Percentiles rank a stretch among this genome's conserved stretches.
Conservation (phyloP, 1,139 yeast species). For the Lizanozyma gosingica region DNA sequence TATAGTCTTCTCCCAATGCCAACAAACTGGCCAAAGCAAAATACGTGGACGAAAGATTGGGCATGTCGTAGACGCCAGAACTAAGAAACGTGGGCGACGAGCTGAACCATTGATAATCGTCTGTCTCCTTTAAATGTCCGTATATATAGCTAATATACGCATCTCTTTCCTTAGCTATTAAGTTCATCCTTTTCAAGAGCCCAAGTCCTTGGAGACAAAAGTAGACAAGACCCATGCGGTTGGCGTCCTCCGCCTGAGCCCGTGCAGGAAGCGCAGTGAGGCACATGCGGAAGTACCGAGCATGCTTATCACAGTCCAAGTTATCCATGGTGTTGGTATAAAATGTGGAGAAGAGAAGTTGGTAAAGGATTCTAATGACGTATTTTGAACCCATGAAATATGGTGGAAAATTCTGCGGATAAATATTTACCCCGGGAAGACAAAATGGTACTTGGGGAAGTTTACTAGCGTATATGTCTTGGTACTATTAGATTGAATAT, state of each 20-base stretch:
- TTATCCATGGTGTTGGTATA: neutral
- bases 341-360: too few species aligned
- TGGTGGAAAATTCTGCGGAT: too few species aligned
- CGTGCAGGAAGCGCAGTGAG: slow-evolving; percentile 42
- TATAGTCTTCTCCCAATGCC: slow-evolving; percentile 34
- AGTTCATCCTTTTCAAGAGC: slow-evolving; percentile 34
- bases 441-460: too few species aligned
- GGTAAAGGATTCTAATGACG: too few species aligned
- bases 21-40: slow-evolving; percentile 49
- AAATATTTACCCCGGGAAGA: too few species aligned
- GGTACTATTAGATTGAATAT: too few species aligned
- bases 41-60: slow-evolving; percentile 62
- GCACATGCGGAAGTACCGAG: slow-evolving; percentile 41
- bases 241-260: slow-evolving; percentile 54
- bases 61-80: slow-evolving; percentile 37
- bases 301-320: slow-evolving; percentile 29
- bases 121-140: slow-evolving; percentile 30
- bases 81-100: slow-evolving; percentile 24
- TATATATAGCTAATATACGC: slow-evolving; percentile 41
- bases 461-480: too few species aligned
- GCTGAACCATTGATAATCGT: slow-evolving; percentile 50
- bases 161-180: slow-evolving; percentile 15
- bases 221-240: slow-evolving; percentile 54
- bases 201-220: slow-evolving; percentile 60
- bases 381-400: too few species aligned